These are phyloP conservation scores for Scutellaria galericulata DNA, from an alignment of 257 asterid species.

Conservation along the genomic window DNA sequence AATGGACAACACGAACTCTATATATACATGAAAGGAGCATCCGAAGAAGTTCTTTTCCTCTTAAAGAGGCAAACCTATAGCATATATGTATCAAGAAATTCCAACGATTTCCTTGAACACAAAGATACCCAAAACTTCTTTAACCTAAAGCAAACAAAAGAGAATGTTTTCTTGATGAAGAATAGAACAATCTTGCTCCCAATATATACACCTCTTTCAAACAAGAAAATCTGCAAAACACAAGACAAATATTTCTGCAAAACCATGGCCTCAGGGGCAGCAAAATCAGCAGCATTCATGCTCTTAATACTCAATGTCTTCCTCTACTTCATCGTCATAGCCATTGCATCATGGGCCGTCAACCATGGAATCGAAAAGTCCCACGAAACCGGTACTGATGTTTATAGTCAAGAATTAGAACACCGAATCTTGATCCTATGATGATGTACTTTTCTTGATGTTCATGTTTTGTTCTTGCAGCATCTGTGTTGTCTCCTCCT, in stretches of 20 bases:
- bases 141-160: conserved; percentile 9
- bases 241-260: background rate
- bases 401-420: background rate
- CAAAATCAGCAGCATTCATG: conserved; percentile 71
- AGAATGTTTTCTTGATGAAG: conserved; percentile 42
- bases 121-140: conserved; percentile 33
- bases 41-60: conserved; percentile 52
- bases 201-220: conserved; percentile 7
- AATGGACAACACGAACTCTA: too few relatives aligned
- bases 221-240: conserved; percentile 20
- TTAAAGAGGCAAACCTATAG: conserved; percentile 39
- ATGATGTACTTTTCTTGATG: background rate
- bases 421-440: background rate
- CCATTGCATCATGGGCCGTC: conserved; percentile 74
- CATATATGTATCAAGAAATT: conserved; percentile 38
- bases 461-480: conserved; percentile 48
- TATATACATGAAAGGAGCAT: too few relatives aligned
- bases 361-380: conserved; percentile 74
- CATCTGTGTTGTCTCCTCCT: conserved; percentile 60
- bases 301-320: conserved; percentile 60
- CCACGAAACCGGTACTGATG: conserved; percentile 61
- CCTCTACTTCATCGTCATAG: conserved; percentile 67
- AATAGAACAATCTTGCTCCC: conserved; percentile 41
- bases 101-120: conserved; percentile 42
- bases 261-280: conserved; percentile 86